Conservation (phyloP, 495 filamentous ascomycete species). For the Penicillium riverlandense region DNA sequence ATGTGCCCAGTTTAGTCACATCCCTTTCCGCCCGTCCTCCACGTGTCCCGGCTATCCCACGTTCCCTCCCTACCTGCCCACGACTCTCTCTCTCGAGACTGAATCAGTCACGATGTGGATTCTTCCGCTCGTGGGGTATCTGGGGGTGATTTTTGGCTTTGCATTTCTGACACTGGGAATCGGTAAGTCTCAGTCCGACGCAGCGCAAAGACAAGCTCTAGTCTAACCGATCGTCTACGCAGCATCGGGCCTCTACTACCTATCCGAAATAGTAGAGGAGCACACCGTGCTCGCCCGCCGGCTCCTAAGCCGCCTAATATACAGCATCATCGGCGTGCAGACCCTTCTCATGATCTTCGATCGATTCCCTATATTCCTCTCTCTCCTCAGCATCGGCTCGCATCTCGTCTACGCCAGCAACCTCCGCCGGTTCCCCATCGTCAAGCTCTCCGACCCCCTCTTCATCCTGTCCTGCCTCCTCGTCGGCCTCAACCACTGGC, state of each 20-base stretch:
- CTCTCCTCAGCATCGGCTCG: slow-evolving; percentile 67
- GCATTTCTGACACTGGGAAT: slow-evolving; percentile 89
- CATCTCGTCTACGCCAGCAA: slow-evolving; percentile 89
- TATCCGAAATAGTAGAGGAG: slow-evolving; percentile 96
- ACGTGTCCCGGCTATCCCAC: too few relatives aligned
- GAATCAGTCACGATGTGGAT: slow-evolving; percentile 69
- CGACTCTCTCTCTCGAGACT: neutral
- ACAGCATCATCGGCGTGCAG: slow-evolving; percentile 70
- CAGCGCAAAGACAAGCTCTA: neutral
- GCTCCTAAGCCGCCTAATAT: slow-evolving; percentile 77
- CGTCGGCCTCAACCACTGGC: slow-evolving; percentile 86
- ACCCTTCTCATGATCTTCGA: slow-evolving; percentile 71
- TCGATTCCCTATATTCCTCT: slow-evolving; percentile 70
- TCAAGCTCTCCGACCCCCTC: slow-evolving; percentile 80
- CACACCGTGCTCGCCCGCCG: slow-evolving; percentile 89
- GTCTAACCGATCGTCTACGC: too few relatives aligned
- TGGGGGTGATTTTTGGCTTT: slow-evolving; percentile 83
- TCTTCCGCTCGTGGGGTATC: slow-evolving; percentile 79
- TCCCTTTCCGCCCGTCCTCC: too few relatives aligned
- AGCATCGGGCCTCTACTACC: slow-evolving; percentile 97
- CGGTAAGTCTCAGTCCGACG: slow-evolving; percentile 44
- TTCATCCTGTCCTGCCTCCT: slow-evolving; percentile 81
- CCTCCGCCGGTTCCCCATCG: slow-evolving; percentile 76
- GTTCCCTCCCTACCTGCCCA: neutral
- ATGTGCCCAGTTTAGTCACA: too few relatives aligned